These are phyloP conservation scores for Psilocybe tampanensis DNA, from an alignment of 768 basidiomycete genomes.

Conservation along the genomic window DNA sequence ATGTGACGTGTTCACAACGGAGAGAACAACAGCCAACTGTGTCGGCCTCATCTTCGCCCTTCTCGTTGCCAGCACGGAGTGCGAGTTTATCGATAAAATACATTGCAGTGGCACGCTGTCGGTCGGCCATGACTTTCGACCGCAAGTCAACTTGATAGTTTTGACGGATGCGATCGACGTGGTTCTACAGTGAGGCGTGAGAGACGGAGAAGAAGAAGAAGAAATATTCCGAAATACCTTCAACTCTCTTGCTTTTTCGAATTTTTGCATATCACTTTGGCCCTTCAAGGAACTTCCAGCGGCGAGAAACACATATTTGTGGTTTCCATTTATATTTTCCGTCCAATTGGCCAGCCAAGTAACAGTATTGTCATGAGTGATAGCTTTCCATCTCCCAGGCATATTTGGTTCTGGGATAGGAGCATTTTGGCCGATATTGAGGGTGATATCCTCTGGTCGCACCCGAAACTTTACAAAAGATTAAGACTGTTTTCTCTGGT, in stretches of 20 bases:
- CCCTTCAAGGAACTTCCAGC: slow-evolving; percentile 98
- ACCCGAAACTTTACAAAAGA: slow-evolving; percentile 67
- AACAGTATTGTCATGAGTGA: slow-evolving; percentile 92
- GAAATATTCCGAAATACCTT: slow-evolving; percentile 59
- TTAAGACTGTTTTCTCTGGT: slow-evolving; percentile 6
- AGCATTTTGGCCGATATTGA: slow-evolving; percentile 85
- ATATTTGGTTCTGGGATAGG: slow-evolving; percentile 87
- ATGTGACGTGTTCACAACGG: slow-evolving; percentile 94
- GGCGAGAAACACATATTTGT: slow-evolving; percentile 97
- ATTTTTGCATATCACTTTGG: slow-evolving; percentile 96
- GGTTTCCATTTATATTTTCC: slow-evolving; percentile 93
- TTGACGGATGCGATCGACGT: slow-evolving; percentile 88
- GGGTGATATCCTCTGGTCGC: slow-evolving; percentile 90
- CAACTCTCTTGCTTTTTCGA: slow-evolving; percentile 95
- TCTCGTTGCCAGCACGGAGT: slow-evolving; percentile 98
- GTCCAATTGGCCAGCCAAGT: slow-evolving; percentile 99
- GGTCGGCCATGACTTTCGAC: slow-evolving; percentile 90
- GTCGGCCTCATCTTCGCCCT: slow-evolving; percentile 99
- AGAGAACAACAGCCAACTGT: slow-evolving; percentile 99
- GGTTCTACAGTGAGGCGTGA: slow-evolving; percentile 52
- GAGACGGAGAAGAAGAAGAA: background rate
- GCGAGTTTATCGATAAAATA: slow-evolving; percentile 98
- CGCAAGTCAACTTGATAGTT: slow-evolving; percentile 87
- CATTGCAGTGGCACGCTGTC: slow-evolving; percentile 98
- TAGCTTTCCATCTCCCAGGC: slow-evolving; percentile 87